Conservation (phyloP, 2,329 filamentous ascomycete genomes). For the Keithomyces neogunnii region DNA sequence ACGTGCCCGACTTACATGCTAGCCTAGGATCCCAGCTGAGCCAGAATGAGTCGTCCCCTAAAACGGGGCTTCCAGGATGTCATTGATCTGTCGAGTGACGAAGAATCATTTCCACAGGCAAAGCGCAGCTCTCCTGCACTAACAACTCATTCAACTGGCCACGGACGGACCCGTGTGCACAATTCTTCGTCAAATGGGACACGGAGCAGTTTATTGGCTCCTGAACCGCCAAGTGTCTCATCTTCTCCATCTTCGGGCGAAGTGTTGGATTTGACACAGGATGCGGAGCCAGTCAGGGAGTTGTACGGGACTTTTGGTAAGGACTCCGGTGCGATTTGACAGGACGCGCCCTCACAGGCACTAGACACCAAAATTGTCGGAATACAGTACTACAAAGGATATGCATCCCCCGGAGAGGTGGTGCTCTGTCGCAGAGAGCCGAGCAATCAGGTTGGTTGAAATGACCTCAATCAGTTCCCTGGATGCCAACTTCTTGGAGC, state of each 20-base stretch:
- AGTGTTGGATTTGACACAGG: conserved; percentile 34
- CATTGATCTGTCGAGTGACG: conserved; percentile 34
- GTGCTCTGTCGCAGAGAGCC: conserved; percentile 59
- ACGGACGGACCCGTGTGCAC: conserved; percentile 13
- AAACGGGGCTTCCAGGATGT: conserved; percentile 28
- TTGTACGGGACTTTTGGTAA: conserved; percentile 39
- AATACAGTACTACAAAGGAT: conserved; percentile 52
- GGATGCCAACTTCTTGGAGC: not conserved
- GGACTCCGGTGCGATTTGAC: conserved; percentile 6
- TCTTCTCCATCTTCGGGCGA: conserved; percentile 15
- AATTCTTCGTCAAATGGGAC: conserved; percentile 2
- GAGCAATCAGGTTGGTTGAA: conserved; percentile 40
- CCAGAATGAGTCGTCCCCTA: conserved; percentile 7
- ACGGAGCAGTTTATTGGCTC: not conserved
- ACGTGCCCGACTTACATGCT: not conserved
- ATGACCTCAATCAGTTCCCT: not conserved
- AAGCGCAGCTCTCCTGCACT: conserved; percentile 19
- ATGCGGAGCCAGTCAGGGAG: conserved; percentile 32
- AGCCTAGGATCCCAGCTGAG: not conserved
- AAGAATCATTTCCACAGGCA: conserved; percentile 13
- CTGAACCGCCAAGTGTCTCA: conserved; percentile 8
- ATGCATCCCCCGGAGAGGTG: conserved; percentile 53
- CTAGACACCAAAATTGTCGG: conserved; percentile 42
- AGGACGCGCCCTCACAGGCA: not conserved
- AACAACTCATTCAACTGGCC: conserved; percentile 8